phyloP scores from a whole-genome alignment of 2,329 filamentous ascomycete species.

The Pezicula rhizophila region DNA sequence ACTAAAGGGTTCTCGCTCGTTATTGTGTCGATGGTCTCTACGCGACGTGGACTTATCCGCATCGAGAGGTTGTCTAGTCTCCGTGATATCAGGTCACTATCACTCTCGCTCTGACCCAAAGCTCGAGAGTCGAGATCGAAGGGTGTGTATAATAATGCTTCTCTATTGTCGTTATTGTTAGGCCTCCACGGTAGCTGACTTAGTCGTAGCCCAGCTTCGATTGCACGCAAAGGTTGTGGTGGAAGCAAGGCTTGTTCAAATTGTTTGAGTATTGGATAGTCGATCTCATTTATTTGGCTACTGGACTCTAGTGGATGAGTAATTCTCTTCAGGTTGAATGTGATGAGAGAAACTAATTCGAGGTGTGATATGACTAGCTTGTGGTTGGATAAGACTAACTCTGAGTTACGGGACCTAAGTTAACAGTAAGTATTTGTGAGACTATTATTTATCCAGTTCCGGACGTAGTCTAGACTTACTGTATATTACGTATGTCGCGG shows the following conservation, averaged over 20 bases:
- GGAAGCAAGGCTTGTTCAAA: constrained; percentile 17
- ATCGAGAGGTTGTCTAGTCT: constrained; percentile 18
- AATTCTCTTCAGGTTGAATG: constrained; percentile 16
- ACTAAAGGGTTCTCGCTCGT: background rate
- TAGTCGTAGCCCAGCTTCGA: constrained; percentile 3
- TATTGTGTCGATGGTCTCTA: constrained; percentile 12
- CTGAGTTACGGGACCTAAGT: constrained; percentile 6
- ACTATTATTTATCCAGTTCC: background rate
- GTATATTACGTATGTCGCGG: constrained; percentile 4
- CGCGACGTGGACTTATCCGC: constrained; percentile 4
- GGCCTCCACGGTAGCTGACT: constrained; percentile 9
- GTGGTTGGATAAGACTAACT: constrained; percentile 13
- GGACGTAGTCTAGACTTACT: constrained; percentile 1
- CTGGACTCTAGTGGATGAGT: constrained; percentile 16
- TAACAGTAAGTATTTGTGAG: background rate
- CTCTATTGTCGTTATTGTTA: no score
- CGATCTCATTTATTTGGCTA: constrained; percentile 11
- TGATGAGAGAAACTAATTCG: constrained; percentile 16
- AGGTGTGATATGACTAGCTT: constrained; percentile 16
- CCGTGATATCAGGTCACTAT: constrained; percentile 3
- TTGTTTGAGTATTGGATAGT: constrained; percentile 18
- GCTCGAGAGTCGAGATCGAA: no score
- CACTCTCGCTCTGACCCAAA: no score
- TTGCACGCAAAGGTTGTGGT: constrained; percentile 12
- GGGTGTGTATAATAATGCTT: no score